Evolutionary conservation across 2,329 filamentous ascomycete genomes (phyloP).

Genomic region (Fusarium chuoi): DNA sequence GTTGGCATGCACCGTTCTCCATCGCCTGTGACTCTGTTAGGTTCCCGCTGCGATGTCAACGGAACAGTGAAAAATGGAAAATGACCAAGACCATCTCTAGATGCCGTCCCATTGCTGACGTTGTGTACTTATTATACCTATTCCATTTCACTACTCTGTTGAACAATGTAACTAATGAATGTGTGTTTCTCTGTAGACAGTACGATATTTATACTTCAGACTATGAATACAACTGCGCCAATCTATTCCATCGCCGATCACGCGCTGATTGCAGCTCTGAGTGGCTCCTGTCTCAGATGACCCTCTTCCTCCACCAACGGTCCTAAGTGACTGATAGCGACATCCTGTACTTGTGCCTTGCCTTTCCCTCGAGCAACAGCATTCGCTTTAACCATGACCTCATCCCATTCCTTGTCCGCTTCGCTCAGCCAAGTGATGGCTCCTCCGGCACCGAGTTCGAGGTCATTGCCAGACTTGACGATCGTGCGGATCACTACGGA

Average conservation of each 20-base stretch:
- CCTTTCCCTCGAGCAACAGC: neutral
- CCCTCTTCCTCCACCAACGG: neutral
- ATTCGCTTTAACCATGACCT: neutral
- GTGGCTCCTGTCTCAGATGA: neutral
- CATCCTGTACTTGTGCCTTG: neutral
- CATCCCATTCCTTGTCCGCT: neutral
- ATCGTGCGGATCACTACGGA: neutral
- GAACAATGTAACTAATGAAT: neutral
- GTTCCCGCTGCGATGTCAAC: neutral
- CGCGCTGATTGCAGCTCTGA: neutral
- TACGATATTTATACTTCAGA: neutral
- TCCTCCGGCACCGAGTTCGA: neutral
- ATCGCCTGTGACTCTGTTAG: too few relatives aligned
- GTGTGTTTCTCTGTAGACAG: neutral
- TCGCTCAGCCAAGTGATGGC: neutral
- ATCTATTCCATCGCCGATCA: neutral
- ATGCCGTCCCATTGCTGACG: accelerated
- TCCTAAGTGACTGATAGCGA: neutral
- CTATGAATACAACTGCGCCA: neutral
- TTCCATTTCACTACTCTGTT: neutral
- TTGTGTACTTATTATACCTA: too few relatives aligned
- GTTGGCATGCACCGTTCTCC: neutral
- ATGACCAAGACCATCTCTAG: accelerated
- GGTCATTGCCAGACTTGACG: neutral
- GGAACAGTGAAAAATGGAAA: too few relatives aligned